Percentiles rank a stretch among this genome's conserved stretches.
These are phyloP conservation scores for Basipetospora chlamydospora DNA, from an alignment of 2,329 filamentous ascomycete species.

Conservation along the genomic window DNA sequence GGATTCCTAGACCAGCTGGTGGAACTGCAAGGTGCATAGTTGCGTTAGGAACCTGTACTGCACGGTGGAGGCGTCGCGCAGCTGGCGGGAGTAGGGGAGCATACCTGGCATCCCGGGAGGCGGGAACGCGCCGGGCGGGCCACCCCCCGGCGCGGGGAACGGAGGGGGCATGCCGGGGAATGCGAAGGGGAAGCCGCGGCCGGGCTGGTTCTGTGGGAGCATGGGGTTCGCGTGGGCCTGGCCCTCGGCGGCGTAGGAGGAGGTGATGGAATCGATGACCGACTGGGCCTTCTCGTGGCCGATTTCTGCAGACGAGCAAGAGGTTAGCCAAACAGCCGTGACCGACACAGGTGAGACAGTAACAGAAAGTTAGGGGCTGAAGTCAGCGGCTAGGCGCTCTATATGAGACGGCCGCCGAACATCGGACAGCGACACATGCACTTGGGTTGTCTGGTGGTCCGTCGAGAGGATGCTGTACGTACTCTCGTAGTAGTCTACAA, in stretches of 20 bases:
- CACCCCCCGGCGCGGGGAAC: slow-evolving; percentile 25
- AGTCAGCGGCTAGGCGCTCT: too few relatives aligned
- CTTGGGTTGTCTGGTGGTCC: too few relatives aligned
- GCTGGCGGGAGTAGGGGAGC: too few relatives aligned
- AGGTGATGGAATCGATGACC: slow-evolving; percentile 96
- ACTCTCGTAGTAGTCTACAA: slow-evolving; percentile 98
- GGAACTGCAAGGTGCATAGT: too few relatives aligned
- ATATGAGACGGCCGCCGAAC: too few relatives aligned
- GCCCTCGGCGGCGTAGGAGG: slow-evolving; percentile 86
- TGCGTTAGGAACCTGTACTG: too few relatives aligned
- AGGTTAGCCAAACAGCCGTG: slow-evolving; percentile 4
- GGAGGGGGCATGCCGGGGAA: slow-evolving; percentile 49
- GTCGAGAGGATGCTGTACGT: slow-evolving; percentile 17
- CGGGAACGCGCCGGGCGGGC: slow-evolving; percentile 17
- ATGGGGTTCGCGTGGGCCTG: slow-evolving; percentile 77
- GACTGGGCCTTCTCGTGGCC: slow-evolving; percentile 97
- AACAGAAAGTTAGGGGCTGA: too few relatives aligned
- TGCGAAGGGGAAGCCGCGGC: slow-evolving; percentile 38
- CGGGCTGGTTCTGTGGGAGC: slow-evolving; percentile 55
- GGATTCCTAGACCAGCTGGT: slow-evolving; percentile 34
- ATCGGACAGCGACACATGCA: too few relatives aligned
- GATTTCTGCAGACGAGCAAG: slow-evolving; percentile 50
- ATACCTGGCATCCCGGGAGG: too few relatives aligned
- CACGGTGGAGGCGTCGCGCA: too few relatives aligned
- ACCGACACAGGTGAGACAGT: not conserved